phyloP scores from a whole-genome alignment of 148 eudicot species.

The Persicaria tinctoria region DNA sequence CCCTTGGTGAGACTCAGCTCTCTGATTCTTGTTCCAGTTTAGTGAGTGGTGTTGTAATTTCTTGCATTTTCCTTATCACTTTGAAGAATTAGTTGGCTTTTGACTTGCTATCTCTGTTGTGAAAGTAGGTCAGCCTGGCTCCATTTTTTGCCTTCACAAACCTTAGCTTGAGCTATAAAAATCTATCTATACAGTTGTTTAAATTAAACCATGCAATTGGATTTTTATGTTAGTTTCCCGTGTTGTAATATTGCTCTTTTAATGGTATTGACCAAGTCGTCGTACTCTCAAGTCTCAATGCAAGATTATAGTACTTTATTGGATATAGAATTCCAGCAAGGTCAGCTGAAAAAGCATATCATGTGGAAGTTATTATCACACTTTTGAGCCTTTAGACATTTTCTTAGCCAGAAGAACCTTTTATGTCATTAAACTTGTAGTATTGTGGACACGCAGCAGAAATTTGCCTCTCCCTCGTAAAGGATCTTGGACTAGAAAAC shows the following conservation, averaged over 20 bases:
- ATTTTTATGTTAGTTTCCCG: background rate
- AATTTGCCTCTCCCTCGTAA: no score
- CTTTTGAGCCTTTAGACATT: no score
- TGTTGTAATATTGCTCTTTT: background rate
- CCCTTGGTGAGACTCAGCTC: background rate
- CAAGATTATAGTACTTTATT: no score
- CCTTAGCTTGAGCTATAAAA: background rate
- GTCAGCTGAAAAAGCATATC: no score
- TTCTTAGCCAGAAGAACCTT: no score
- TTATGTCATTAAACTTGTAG: no score
- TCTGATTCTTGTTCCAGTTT: background rate
- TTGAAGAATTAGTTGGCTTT: background rate
- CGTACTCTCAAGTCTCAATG: no score
- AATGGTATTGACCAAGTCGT: background rate
- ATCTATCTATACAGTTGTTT: background rate
- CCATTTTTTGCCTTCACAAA: background rate
- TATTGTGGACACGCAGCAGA: no score
- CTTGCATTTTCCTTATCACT: background rate
- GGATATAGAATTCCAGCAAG: no score
- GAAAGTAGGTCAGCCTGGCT: conserved; percentile 2
- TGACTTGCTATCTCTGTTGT: conserved; percentile 7
- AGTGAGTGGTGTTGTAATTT: conserved; percentile 7
- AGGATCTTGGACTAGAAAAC: no score
- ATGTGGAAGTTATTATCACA: no score
- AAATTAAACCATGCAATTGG: background rate